These are phyloP conservation scores for Sindora glabra DNA, from an alignment of 306 rosid genomes.

Conservation along the genomic window DNA sequence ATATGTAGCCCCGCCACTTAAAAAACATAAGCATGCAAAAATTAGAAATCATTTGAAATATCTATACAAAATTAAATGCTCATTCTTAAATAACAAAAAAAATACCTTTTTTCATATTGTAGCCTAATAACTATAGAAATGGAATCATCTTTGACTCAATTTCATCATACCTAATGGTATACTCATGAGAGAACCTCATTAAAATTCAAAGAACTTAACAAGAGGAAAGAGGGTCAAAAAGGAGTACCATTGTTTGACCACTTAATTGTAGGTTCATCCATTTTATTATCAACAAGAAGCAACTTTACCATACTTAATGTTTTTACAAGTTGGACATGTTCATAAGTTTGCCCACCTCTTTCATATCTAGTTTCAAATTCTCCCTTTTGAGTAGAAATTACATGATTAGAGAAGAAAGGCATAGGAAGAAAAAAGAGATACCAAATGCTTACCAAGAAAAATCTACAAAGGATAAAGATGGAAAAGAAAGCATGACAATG, in stretches of 20 bases:
- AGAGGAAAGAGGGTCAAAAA: background rate
- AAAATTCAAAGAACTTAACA: background rate
- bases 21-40: background rate
- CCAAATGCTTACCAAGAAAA: too few relatives aligned
- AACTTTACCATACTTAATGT: slow-evolving; percentile 53
- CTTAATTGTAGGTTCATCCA: slow-evolving; percentile 59
- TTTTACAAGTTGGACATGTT: slow-evolving; percentile 60
- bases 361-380: slow-evolving; percentile 66
- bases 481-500: background rate
- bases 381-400: slow-evolving; percentile 60
- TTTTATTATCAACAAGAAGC: slow-evolving; percentile 51
- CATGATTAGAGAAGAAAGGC: slow-evolving; percentile 13
- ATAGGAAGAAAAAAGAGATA: background rate
- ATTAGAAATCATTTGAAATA: background rate
- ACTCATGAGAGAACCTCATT: background rate
- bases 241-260: slow-evolving; percentile 57
- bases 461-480: background rate
- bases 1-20: too few relatives aligned
- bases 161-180: slow-evolving; percentile 44
- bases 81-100: background rate
- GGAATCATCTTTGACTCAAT: slow-evolving; percentile 50
- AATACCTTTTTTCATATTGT: slow-evolving; percentile 59
- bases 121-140: slow-evolving; percentile 48
- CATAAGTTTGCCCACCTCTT: slow-evolving; percentile 72
- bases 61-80: background rate